phyloP scores from a whole-genome alignment of 805 yeast species.

The Cyberlindnera lachancei region DNA sequence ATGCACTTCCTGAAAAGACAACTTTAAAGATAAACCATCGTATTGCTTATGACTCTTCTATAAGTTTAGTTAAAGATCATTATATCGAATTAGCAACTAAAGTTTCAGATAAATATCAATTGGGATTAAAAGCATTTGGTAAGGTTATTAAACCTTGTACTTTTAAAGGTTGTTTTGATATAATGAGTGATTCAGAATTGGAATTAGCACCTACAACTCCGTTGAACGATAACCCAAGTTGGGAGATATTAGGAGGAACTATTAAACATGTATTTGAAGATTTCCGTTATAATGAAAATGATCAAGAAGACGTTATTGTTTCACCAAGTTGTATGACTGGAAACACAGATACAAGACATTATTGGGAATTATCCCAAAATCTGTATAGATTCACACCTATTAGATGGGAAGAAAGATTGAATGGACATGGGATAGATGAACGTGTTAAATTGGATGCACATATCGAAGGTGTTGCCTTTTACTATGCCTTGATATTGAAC shows the following conservation, averaged over 20 bases:
- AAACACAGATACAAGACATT: slow-evolving; percentile 63
- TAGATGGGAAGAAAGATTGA: slow-evolving; percentile 23
- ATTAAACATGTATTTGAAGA: slow-evolving; percentile 50
- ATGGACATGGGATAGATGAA: slow-evolving; percentile 55
- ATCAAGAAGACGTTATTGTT: slow-evolving; percentile 20
- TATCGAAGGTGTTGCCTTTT: slow-evolving; percentile 43
- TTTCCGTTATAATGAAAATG: slow-evolving; percentile 3
- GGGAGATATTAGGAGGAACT: slow-evolving; percentile 51
- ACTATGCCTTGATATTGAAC: slow-evolving; percentile 39
- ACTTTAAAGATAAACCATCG: slow-evolving; percentile 54
- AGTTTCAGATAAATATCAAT: too few relatives aligned
- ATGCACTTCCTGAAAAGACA: slow-evolving; percentile 61
- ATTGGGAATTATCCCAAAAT: slow-evolving; percentile 54
- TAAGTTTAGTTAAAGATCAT: too few relatives aligned
- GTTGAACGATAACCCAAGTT: slow-evolving; percentile 30
- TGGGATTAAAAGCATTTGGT: too few relatives aligned
- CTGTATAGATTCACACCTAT: slow-evolving; percentile 47
- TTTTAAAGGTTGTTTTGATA: too few relatives aligned
- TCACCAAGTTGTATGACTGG: slow-evolving; percentile 61
- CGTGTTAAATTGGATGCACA: slow-evolving; percentile 42
- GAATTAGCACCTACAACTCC: too few relatives aligned
- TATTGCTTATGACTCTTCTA: too few relatives aligned
- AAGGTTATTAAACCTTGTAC: slow-evolving; percentile 29
- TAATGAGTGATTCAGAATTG: too few relatives aligned
- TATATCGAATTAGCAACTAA: too few relatives aligned